Evolutionary conservation across 148 eudicot species (phyloP).

Genomic region (Vaccinium myrtillus): DNA sequence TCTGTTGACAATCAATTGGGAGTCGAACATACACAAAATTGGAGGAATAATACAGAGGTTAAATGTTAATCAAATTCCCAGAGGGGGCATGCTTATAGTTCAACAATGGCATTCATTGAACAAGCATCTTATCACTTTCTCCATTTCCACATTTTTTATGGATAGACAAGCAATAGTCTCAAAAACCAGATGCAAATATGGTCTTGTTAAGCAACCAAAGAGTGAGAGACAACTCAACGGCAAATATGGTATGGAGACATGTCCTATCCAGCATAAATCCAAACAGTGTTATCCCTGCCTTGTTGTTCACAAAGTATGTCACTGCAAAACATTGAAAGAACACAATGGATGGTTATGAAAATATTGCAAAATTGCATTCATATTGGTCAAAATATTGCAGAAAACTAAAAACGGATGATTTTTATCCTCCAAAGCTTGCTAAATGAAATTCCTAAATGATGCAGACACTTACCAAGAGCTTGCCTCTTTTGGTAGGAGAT

Average conservation of each 20-base stretch:
- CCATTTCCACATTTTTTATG: not conserved
- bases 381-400: not conserved
- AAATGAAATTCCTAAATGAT: no score
- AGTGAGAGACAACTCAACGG: constrained; percentile 61
- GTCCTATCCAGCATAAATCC: constrained; percentile 89
- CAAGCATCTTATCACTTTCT: not conserved
- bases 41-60: no score
- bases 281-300: constrained; percentile 79
- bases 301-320: constrained; percentile 76
- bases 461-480: constrained; percentile 58
- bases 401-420: not conserved
- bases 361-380: not conserved
- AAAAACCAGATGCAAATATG: not conserved
- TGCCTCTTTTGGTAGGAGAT: constrained; percentile 83
- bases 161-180: not conserved
- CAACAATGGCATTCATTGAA: not conserved
- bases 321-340: constrained; percentile 51
- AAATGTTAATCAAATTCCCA: no score
- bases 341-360: not conserved
- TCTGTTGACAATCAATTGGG: no score
- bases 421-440: no score
- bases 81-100: no score
- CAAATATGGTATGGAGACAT: constrained; percentile 69
- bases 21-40: no score
- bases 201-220: constrained; percentile 94